Base-by-base conservation (phyloP, 2,329 filamentous ascomycete genomes). In the Xylaria hypoxylon region DNA sequence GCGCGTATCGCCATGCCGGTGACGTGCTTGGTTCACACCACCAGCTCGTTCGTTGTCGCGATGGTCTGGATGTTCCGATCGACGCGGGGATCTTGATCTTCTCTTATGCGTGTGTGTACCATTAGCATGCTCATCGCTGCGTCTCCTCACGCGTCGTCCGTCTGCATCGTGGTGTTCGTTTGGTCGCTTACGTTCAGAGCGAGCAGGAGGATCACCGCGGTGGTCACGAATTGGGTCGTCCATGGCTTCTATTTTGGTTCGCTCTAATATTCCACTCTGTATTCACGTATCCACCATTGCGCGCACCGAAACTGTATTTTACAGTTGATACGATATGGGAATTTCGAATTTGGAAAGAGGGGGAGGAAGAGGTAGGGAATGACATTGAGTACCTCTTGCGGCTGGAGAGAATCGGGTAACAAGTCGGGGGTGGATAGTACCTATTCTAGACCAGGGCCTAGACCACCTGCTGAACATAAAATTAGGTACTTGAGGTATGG, bases 51-150 rank as follows among this genome's bases (percentile, higher is more conserved):
- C 19, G 40, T 33, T 6, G 24, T 51, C 40, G 48, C 56, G 47
- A 59, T 15, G 51, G 22, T 22, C 24, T 33, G 24, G 7, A 33
- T 58, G 33, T 26, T 42, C 40, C 19, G 31, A 24, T 42, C 22
- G 64, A n/a, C 50, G 64, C 17, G 71, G 66, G 5, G 70, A 73
- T 53, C 59, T 35, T 5, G 71, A 70, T 51, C 68, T 68, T 57
- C 55, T 62, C 61, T 59, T 63, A 26, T n/a, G 44, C 19, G 15
- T 15, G 13, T 24, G 22, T 11, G 13, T 5, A 6, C 15, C 28
- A 17, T 55, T n/a, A 17, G 33, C 13, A 38, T 52, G 31, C 13
- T 68, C 68, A 33, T 70, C 60, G 31, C 67, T 64, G 53, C 64
- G 66, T 38, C 53, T 66, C 35, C 61, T 69, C n/a, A 55, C 60